Evolutionary conservation across 139 green algal genomes (phyloP).

Genomic region (Chlamydomonas schloesseri): DNA sequence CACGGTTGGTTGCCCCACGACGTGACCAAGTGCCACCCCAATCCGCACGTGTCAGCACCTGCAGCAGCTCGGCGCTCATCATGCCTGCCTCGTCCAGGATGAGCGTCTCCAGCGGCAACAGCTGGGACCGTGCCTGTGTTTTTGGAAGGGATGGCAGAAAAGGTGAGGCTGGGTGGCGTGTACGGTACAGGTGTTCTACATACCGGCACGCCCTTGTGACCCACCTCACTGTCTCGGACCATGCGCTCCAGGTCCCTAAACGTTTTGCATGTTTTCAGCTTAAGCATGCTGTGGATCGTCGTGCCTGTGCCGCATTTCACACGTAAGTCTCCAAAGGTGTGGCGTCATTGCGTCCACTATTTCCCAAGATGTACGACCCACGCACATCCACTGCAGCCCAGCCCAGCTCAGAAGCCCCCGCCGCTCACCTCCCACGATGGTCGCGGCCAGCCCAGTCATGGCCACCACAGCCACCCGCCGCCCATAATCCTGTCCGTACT

Average conservation of each 20-base stretch:
- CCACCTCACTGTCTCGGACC: no score
- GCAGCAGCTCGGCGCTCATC: slow-evolving; percentile 18
- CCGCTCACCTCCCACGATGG: slow-evolving; percentile 53
- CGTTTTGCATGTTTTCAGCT: background rate
- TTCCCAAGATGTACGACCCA: no score
- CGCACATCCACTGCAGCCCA: no score
- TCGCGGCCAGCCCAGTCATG: slow-evolving; percentile 69
- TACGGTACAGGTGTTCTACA: no score
- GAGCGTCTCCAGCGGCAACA: background rate
- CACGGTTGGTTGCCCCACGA: no score
- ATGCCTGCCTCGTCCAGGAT: slow-evolving; percentile 17
- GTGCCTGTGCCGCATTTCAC: no score
- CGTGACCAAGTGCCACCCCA: no score
- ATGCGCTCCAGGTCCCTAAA: background rate
- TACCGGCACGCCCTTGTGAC: no score
- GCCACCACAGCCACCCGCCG: slow-evolving; percentile 56
- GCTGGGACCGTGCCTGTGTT: background rate
- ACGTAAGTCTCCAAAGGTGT: no score
- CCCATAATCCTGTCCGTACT: slow-evolving; percentile 1
- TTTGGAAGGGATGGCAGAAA: no score
- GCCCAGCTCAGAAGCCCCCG: background rate
- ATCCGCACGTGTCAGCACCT: no score
- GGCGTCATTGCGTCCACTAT: no score
- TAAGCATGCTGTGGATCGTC: background rate
- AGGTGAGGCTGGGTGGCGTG: background rate